A percentile compares a stretch with the other conserved stretches of the same genome.
These are phyloP conservation scores for Cryphonectria japonica DNA, from an alignment of 2,329 filamentous ascomycete species.

Conservation along the genomic window DNA sequence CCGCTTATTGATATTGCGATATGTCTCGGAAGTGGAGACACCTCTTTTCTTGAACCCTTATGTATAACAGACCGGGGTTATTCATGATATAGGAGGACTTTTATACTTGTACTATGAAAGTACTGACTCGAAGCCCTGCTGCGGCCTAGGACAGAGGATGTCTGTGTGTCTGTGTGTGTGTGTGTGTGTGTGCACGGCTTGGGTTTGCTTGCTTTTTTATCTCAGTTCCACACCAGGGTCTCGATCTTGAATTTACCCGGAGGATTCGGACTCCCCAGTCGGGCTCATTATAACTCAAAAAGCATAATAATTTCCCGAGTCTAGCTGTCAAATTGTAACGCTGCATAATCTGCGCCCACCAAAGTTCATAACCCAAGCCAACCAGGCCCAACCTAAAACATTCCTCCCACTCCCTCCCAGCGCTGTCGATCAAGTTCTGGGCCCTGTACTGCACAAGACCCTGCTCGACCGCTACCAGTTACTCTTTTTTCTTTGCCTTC, in stretches of 20 bases:
- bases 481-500: neutral
- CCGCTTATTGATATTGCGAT: conserved; percentile 4
- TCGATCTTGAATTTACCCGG: conserved; percentile 3
- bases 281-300: conserved; percentile 2
- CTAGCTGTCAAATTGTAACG: neutral
- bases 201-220: neutral
- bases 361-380: neutral
- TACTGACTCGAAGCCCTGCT: conserved; percentile 5
- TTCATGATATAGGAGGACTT: conserved; percentile 9
- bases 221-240: neutral
- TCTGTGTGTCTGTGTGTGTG: no score
- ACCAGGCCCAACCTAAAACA: neutral
- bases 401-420: neutral
- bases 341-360: neutral
- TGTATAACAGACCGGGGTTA: neutral
- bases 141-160: neutral
- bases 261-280: neutral
- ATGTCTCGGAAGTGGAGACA: conserved; percentile 4
- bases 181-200: neutral
- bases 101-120: neutral
- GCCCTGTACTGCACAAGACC: neutral
- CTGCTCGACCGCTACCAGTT: neutral
- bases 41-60: conserved; percentile 1
- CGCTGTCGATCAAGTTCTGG: neutral
- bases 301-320: conserved; percentile 7